A percentile compares a stretch with the other conserved stretches of the same genome.
These are phyloP conservation scores for Aspergillus sclerotioniger DNA, from an alignment of 495 filamentous ascomycete genomes.

Conservation along the genomic window DNA sequence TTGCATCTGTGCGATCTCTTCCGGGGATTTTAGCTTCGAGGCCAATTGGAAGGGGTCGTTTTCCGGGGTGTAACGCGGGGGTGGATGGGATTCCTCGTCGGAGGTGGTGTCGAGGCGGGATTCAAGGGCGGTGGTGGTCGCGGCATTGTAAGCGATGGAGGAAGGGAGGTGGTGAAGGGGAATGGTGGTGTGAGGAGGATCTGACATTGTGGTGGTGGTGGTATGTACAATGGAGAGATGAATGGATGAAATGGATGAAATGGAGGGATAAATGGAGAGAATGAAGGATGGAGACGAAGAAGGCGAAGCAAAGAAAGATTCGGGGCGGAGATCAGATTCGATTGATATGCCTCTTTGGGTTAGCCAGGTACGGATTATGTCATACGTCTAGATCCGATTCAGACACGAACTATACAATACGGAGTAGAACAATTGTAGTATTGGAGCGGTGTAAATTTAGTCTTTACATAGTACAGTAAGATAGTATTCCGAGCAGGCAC, in stretches of 20 bases:
- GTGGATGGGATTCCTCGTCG: slow-evolving; percentile 66
- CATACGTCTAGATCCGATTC: background rate
- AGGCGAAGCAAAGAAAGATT: background rate
- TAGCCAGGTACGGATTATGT: background rate
- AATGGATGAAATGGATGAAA: background rate
- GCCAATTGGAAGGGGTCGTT: slow-evolving; percentile 84
- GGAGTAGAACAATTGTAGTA: no score
- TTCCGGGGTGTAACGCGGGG: slow-evolving; percentile 55
- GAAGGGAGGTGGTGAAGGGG: slow-evolving; percentile 21
- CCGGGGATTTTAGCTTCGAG: slow-evolving; percentile 70
- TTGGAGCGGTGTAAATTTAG: no score
- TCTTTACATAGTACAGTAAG: no score
- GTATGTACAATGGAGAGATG: background rate
- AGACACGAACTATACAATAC: no score
- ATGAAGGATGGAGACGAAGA: background rate
- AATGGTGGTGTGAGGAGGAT: slow-evolving; percentile 18
- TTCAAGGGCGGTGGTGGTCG: slow-evolving; percentile 39
- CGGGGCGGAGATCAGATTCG: background rate
- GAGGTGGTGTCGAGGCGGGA: slow-evolving; percentile 33
- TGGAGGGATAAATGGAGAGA: no score
- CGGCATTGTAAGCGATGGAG: slow-evolving; percentile 29
- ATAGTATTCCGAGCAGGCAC: no score
- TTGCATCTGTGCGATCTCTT: slow-evolving; percentile 75
- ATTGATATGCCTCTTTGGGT: background rate
- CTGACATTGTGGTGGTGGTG: background rate